These are phyloP conservation scores for Xylaria sp. DNA, from an alignment of 2,329 filamentous ascomycete species.

Conservation along the genomic window DNA sequence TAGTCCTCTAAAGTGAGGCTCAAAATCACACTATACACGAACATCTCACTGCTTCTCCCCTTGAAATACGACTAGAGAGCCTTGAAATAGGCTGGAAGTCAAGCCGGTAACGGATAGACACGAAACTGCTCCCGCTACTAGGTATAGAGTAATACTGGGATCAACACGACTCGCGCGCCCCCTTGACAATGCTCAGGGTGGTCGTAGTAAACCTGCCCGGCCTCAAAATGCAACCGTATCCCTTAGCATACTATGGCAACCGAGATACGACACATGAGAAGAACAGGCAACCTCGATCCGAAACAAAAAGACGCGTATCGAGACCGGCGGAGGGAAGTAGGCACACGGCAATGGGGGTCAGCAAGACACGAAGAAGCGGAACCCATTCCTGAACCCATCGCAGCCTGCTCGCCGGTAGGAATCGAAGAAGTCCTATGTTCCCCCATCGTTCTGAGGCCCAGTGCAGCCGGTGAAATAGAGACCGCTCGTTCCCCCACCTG, in stretches of 20 bases:
- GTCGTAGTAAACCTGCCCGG: background rate
- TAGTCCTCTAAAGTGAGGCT: background rate
- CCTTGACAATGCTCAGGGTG: no score
- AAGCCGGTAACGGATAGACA: background rate
- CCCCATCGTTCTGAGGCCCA: background rate
- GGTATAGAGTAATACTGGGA: background rate
- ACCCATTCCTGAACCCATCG: background rate
- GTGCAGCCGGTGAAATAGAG: background rate
- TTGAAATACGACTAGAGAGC: background rate
- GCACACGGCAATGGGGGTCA: background rate
- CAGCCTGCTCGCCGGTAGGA: conserved; percentile 12
- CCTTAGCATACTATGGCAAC: no score
- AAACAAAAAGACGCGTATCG: background rate
- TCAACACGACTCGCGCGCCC: background rate
- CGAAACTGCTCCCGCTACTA: background rate
- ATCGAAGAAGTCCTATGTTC: conserved; percentile 14
- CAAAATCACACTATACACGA: background rate
- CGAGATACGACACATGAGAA: background rate
- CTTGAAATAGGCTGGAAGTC: background rate
- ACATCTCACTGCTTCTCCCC: background rate
- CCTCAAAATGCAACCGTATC: background rate
- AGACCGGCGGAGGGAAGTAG: background rate
- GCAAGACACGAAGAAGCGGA: background rate
- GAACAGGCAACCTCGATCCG: no score
- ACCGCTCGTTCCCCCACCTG: background rate